Evolutionary conservation across 768 basidiomycete species (phyloP).

Genomic region (Tricholoma furcatifolium): DNA sequence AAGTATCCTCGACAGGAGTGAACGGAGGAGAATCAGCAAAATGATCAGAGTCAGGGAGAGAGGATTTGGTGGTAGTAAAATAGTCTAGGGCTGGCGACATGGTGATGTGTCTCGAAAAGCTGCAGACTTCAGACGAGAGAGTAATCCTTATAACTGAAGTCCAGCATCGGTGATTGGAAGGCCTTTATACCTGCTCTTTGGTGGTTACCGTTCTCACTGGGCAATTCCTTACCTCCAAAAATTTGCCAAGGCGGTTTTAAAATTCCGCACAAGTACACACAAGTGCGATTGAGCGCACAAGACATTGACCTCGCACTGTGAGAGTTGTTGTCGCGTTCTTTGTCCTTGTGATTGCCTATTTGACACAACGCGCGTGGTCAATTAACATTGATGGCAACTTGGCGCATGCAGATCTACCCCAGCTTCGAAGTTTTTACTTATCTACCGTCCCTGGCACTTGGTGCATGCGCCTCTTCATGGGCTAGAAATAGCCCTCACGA

Average conservation of each 20-base stretch:
- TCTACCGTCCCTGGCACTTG: too few relatives aligned
- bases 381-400: too few relatives aligned
- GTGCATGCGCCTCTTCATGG: too few relatives aligned
- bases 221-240: too few relatives aligned
- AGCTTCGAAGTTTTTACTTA: too few relatives aligned
- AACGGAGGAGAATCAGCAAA: neutral
- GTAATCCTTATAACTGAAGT: neutral
- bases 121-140: neutral
- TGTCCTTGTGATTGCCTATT: slow-evolving; percentile 4
- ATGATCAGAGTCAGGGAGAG: slow-evolving; percentile 5
- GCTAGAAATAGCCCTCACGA: too few relatives aligned
- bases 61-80: slow-evolving; percentile 15
- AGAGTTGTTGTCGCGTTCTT: slow-evolving; percentile 8
- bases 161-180: neutral
- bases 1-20: slow-evolving; percentile 24
- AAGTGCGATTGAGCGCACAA: slow-evolving; percentile 21
- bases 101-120: neutral
- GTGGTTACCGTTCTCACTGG: too few relatives aligned
- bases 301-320: slow-evolving; percentile 14
- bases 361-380: neutral
- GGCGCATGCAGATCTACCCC: too few relatives aligned
- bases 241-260: too few relatives aligned
- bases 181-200: slow-evolving; percentile 5
- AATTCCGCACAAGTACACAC: too few relatives aligned
- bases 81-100: slow-evolving; percentile 25